Base-by-base conservation (phyloP, 1,139 yeast genomes). In the Diutina scorzettiae region DNA sequence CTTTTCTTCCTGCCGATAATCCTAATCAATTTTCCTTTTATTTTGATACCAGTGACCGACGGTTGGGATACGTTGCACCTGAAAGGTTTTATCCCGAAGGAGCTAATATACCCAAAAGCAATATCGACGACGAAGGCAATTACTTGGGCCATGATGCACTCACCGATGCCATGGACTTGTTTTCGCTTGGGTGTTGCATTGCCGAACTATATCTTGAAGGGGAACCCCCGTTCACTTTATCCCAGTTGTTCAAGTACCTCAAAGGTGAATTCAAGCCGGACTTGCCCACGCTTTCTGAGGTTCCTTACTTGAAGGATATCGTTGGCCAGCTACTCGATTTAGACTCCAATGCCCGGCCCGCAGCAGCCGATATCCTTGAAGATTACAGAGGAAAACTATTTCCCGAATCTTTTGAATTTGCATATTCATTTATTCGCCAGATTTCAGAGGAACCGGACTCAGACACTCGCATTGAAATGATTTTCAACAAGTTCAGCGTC, bases 21-120 rank as follows among this genome's bases (percentile, higher is more conserved):
- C 97, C 97, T 0, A 84, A 91, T n/a, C 91, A 83, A 50, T 91
- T 83, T 53, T 78, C 94, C 1, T 91, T 89, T 55, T 93, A 80
- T 57, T 93, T 87, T 56, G 97, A 91, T 60, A 83, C 91, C 3
- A 83, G 95, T 2, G 86, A 77, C 54, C 66, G 97, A 49, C 69
- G 96, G 52, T 75, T 79, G 3, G 91, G 98, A 59, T 91, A 89
- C 57, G 61, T 93, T 42, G 97, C 98, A 0, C 98, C 99, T 0
- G 99, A 93, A 56, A 63, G 98, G 48, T 91, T 93, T 54, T 65
- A 73, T 45, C 57, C 57, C 40, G 56, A 65, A 3, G 49, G 53
- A 24, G 43, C 50, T 14, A 43, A 51, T 41, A 43, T 52, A 42
- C 44, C 52, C 4, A 47, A 47, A n/a, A 47, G 49, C 19, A 51